phyloP scores from a whole-genome alignment of 768 basidiomycete species.

The Trametes sanguinea region DNA sequence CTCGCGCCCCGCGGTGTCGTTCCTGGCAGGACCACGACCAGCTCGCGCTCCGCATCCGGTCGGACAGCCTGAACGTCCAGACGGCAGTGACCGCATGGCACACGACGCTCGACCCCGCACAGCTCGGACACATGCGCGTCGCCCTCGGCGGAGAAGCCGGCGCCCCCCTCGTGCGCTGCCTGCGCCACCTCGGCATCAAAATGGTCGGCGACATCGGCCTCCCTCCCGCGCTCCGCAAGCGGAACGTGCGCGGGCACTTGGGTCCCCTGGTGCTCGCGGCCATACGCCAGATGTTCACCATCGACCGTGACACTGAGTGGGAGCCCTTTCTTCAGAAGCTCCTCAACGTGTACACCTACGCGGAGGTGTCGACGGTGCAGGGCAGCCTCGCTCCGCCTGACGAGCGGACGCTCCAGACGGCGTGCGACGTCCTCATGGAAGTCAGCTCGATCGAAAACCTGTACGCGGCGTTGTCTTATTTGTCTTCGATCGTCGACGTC shows the following conservation, averaged over 20 bases:
- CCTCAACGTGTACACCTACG: background rate
- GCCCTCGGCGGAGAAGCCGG: background rate
- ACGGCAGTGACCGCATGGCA: background rate
- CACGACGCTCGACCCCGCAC: constrained; percentile 1
- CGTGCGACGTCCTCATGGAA: background rate
- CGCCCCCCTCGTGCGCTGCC: background rate
- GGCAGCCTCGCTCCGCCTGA: background rate
- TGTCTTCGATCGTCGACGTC: background rate
- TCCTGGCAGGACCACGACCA: constrained; percentile 2
- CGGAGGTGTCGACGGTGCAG: too few species aligned
- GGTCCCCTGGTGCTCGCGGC: background rate
- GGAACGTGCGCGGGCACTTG: background rate
- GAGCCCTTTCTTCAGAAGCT: background rate
- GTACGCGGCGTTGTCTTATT: background rate
- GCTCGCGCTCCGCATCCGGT: background rate
- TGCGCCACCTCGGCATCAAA: background rate
- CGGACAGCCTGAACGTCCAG: background rate
- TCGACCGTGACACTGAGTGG: background rate
- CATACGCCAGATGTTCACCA: background rate
- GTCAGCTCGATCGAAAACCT: background rate
- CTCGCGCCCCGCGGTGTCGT: background rate
- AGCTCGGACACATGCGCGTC: constrained; percentile 2
- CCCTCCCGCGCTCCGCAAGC: background rate
- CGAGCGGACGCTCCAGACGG: background rate
- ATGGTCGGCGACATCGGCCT: background rate